Evolutionary conservation across 2,329 filamentous ascomycete species (phyloP).

Genomic region (Lasiodiplodia theobromae): DNA sequence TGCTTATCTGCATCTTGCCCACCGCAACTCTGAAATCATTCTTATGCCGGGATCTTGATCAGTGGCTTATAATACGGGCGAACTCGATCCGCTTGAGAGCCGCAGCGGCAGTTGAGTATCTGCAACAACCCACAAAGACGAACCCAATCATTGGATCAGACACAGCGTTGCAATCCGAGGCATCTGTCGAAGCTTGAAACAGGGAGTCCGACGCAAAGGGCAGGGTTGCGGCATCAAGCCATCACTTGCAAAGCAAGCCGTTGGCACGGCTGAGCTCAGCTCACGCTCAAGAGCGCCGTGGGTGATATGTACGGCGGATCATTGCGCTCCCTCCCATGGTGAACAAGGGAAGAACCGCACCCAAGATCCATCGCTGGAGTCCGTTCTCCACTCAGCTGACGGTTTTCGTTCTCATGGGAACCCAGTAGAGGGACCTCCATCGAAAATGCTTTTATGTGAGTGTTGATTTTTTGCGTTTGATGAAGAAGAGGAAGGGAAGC

Average conservation of each 20-base stretch:
- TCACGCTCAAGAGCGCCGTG: not conserved
- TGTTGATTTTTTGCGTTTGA: slow-evolving; percentile 64
- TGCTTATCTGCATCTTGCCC: slow-evolving; percentile 8
- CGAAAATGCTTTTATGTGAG: slow-evolving; percentile 66
- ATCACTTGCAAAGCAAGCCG: not conserved
- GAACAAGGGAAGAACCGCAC: slow-evolving; percentile 61
- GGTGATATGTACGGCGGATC: slow-evolving; percentile 60
- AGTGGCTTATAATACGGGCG: not conserved
- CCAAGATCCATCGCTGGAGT: slow-evolving; percentile 60
- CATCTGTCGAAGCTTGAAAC: not conserved
- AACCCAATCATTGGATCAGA: not conserved
- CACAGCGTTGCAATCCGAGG: not conserved
- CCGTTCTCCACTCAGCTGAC: slow-evolving; percentile 64
- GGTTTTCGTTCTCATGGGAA: slow-evolving; percentile 65
- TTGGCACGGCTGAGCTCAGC: slow-evolving; percentile 5
- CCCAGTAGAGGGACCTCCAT: slow-evolving; percentile 53
- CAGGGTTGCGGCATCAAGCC: not conserved
- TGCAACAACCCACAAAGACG: not conserved
- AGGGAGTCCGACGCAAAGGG: no score
- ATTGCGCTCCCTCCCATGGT: slow-evolving; percentile 64
- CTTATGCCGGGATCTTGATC: not conserved
- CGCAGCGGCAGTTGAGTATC: not conserved
- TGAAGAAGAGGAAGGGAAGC: slow-evolving; percentile 47
- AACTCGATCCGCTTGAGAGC: not conserved
- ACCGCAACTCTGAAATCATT: not conserved